A percentile compares a stretch with the other conserved stretches of the same genome.
Conservation (phyloP, 208 protist genomes). For the Leishmania turanica region DNA sequence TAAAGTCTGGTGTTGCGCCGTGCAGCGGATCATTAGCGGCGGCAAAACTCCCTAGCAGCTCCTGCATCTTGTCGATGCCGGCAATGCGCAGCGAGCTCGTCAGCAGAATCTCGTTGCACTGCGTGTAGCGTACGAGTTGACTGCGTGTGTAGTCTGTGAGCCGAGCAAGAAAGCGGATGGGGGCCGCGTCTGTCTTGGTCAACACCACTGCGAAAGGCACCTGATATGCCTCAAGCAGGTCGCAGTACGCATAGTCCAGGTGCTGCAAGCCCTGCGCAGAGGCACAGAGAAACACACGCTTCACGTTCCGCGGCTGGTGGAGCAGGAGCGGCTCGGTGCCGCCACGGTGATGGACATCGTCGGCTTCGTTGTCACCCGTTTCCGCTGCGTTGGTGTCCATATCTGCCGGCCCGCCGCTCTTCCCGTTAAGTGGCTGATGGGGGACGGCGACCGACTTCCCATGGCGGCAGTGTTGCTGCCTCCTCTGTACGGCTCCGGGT, state of each 20-base stretch:
- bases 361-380: not conserved
- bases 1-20: conserved; percentile 73
- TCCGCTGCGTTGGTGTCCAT: not conserved
- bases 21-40: conserved; percentile 44
- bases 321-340: not conserved
- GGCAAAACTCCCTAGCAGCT: conserved; percentile 69
- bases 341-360: not conserved
- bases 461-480: conserved; percentile 1
- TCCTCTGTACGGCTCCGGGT: conserved; percentile 4
- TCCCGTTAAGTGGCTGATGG: not conserved
- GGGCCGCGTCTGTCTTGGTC: conserved; percentile 87
- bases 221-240: conserved; percentile 61
- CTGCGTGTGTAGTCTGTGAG: conserved; percentile 84
- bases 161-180: conserved; percentile 83
- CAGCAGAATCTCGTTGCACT: conserved; percentile 89
- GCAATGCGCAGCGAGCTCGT: conserved; percentile 80
- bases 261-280: conserved; percentile 82
- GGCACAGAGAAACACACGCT: conserved; percentile 83
- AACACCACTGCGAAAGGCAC: conserved; percentile 86
- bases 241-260: conserved; percentile 68
- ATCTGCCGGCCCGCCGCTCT: not conserved
- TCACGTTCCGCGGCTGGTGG: conserved; percentile 51
- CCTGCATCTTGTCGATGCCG: conserved; percentile 88
- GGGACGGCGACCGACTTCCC: not conserved
- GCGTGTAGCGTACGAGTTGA: conserved; percentile 75